Evolutionary conservation across 2,329 filamentous ascomycete genomes (phyloP).

Genomic region (Gaeumannomyces tritici): DNA sequence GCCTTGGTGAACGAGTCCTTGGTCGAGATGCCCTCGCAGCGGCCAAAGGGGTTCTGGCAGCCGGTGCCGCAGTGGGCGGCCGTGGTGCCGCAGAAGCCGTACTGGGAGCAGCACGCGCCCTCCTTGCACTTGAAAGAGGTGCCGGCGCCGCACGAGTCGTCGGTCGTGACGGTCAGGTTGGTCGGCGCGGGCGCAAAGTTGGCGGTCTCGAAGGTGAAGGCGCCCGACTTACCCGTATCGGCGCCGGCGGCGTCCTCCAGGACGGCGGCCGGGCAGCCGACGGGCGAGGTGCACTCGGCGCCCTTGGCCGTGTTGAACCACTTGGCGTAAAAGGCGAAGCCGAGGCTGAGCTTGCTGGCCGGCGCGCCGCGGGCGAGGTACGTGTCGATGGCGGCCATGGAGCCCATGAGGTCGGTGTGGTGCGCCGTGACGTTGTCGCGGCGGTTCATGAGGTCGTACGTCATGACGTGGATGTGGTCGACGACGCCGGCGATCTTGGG

Average conservation of each 20-base stretch:
- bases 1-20: slow-evolving; percentile 30
- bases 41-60: slow-evolving; percentile 14
- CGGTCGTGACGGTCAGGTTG: slow-evolving; percentile 9
- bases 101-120: slow-evolving; percentile 11
- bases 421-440: slow-evolving; percentile 55
- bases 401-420: slow-evolving; percentile 51
- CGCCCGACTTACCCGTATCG: slow-evolving; percentile 47
- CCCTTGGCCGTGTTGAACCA: slow-evolving; percentile 44
- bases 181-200: slow-evolving; percentile 14
- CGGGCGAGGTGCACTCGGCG: slow-evolving; percentile 28
- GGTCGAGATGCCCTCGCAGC: slow-evolving; percentile 8
- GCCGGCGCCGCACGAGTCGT: slow-evolving; percentile 11
- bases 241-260: slow-evolving; percentile 48
- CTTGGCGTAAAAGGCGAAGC: slow-evolving; percentile 59
- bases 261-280: slow-evolving; percentile 44
- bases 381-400: slow-evolving; percentile 42
- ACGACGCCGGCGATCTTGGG: slow-evolving; percentile 48
- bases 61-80: slow-evolving; percentile 11
- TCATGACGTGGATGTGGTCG: slow-evolving; percentile 61
- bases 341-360: slow-evolving; percentile 46
- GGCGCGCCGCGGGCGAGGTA: slow-evolving; percentile 49
- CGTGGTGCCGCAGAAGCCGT: slow-evolving; percentile 11
- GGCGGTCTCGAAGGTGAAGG: slow-evolving; percentile 26
- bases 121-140: slow-evolving; percentile 10
- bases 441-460: slow-evolving; percentile 62